These are phyloP conservation scores for Tulasnella sp. DNA, from an alignment of 768 basidiomycete genomes.

Conservation along the genomic window DNA sequence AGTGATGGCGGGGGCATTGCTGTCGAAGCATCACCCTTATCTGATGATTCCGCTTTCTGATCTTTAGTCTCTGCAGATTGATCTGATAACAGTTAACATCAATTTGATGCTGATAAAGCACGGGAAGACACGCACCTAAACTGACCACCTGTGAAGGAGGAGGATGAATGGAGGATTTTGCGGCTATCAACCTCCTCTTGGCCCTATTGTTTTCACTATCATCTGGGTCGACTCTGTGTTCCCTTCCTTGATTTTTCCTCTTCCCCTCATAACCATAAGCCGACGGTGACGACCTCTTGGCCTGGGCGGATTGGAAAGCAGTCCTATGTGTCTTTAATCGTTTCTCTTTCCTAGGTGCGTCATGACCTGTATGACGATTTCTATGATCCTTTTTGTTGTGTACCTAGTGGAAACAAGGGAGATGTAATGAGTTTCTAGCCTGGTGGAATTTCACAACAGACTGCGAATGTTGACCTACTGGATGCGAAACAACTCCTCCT, in stretches of 20 bases:
- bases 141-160: too few species aligned
- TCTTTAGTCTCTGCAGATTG: not conserved
- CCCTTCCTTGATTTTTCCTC: too few species aligned
- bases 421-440: not conserved
- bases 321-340: not conserved
- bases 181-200: too few species aligned
- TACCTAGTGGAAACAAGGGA: not conserved
- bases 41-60: not conserved
- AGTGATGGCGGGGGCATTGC: not conserved
- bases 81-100: not conserved
- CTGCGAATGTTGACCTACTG: constrained; percentile 10
- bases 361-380: not conserved
- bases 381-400: not conserved
- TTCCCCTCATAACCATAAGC: too few species aligned
- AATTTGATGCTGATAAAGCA: not conserved
- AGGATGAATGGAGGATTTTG: too few species aligned
- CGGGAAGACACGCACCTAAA: not conserved
- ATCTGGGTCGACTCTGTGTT: too few species aligned
- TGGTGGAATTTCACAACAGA: not conserved
- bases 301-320: too few species aligned
- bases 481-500: not conserved
- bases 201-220: too few species aligned
- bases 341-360: not conserved
- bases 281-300: too few species aligned
- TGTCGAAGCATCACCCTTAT: not conserved